A percentile compares a stretch with the other conserved stretches of the same genome.
Conservation (phyloP, 305 asterid species). For the Solanum hybrid region DNA sequence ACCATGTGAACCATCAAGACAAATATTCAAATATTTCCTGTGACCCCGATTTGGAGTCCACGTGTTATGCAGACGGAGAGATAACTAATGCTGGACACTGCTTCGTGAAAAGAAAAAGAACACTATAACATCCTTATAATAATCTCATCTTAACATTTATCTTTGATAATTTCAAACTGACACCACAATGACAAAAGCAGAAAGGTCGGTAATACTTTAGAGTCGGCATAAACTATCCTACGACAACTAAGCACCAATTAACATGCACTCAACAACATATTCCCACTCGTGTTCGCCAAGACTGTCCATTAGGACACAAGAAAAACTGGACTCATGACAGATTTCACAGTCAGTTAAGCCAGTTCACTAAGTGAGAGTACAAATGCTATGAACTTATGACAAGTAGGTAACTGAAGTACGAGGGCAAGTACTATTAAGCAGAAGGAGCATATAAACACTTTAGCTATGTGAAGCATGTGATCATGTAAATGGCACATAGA, state of each 20-base stretch:
- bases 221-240: not conserved
- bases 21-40: not conserved
- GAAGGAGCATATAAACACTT: not conserved
- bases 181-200: not conserved
- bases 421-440: not conserved
- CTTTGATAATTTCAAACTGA: not conserved
- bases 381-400: not conserved
- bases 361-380: not conserved
- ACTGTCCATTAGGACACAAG: not conserved
- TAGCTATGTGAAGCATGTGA: not conserved
- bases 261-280: not conserved
- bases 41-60: not conserved
- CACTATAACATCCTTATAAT: not conserved
- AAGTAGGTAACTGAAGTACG: not conserved
- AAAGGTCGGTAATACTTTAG: not conserved
- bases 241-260: not conserved
- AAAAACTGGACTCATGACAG: not conserved
- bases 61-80: not conserved
- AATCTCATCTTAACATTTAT: not conserved
- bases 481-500: not conserved
- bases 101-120: not conserved
- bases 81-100: not conserved
- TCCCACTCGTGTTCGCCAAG: not conserved
- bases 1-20: not conserved
- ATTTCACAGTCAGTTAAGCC: not conserved